A percentile compares a stretch with the other conserved stretches of the same genome.
phyloP scores from a whole-genome alignment of 768 basidiomycete species.

The Lactarius evosmus region DNA sequence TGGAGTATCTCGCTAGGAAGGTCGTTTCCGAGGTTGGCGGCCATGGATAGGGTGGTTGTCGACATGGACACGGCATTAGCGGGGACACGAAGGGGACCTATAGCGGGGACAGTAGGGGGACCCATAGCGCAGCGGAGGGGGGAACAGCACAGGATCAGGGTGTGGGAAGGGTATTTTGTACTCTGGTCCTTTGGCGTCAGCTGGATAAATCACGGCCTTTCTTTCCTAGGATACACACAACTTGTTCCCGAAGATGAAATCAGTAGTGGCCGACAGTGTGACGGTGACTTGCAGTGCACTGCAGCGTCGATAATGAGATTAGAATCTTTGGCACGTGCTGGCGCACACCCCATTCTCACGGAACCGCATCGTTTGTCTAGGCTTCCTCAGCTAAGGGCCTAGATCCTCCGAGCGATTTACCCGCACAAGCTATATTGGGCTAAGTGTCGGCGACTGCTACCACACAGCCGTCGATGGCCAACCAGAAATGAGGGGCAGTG shows the following conservation, averaged over 20 bases:
- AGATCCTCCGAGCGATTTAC: too few relatives aligned
- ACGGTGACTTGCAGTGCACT: too few relatives aligned
- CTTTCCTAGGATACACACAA: constrained; percentile 12
- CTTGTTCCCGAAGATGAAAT: constrained; percentile 1
- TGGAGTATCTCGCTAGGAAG: constrained; percentile 58
- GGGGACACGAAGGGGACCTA: background rate
- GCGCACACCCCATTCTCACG: too few relatives aligned
- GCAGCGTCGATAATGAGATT: too few relatives aligned
- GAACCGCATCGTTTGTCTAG: constrained; percentile 11
- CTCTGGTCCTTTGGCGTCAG: background rate
- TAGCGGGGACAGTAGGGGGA: background rate
- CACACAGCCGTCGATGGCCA: background rate
- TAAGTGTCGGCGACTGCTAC: background rate
- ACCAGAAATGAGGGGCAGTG: background rate
- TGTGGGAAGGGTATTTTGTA: too few relatives aligned
- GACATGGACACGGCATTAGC: background rate
- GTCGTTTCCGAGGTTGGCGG: constrained; percentile 2
- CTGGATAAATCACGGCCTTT: constrained; percentile 22
- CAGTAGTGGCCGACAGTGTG: background rate
- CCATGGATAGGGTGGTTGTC: background rate
- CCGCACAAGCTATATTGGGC: background rate
- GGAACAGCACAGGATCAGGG: background rate
- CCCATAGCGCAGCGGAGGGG: background rate
- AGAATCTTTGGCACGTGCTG: too few relatives aligned
- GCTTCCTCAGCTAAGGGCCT: too few relatives aligned